A percentile compares a stretch with the other conserved stretches of the same genome.
Conservation (phyloP, 2,329 filamentous ascomycete genomes). For the Aspergillus pseudonomiae region DNA sequence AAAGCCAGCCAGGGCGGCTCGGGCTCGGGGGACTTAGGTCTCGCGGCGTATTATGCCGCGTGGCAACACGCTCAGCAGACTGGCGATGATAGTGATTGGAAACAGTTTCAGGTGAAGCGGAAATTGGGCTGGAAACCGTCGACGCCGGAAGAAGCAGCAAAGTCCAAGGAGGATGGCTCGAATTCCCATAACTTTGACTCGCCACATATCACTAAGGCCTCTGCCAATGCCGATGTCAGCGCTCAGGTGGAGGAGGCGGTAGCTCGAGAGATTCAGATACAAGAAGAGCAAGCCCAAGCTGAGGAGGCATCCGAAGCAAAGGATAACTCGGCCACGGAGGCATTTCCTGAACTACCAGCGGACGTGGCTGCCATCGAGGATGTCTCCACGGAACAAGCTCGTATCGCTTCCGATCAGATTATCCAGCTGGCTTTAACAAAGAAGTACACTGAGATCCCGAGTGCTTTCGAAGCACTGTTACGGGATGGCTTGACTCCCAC, state of each 20-base stretch:
- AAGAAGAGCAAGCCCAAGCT: constrained; percentile 54
- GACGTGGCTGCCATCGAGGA: constrained; percentile 46
- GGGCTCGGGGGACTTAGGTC: constrained; percentile 61
- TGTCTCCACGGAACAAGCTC: constrained; percentile 63
- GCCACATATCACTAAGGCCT: constrained; percentile 62
- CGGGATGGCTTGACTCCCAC: constrained; percentile 79
- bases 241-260: constrained; percentile 86
- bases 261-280: constrained; percentile 72
- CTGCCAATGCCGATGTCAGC: constrained; percentile 55
- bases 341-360: constrained; percentile 29
- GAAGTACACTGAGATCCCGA: constrained; percentile 84
- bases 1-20: constrained; percentile 62
- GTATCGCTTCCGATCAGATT: constrained; percentile 77
- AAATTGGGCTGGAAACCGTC: constrained; percentile 82
- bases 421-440: constrained; percentile 70
- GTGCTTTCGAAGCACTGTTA: constrained; percentile 88
- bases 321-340: constrained; percentile 28
- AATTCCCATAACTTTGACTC: constrained; percentile 57
- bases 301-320: constrained; percentile 39
- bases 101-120: constrained; percentile 85
- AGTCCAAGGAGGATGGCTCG: constrained; percentile 28
- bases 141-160: constrained; percentile 43
- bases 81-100: constrained; percentile 79
- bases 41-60: constrained; percentile 91
- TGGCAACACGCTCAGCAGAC: constrained; percentile 76